Evolutionary conservation across 2,329 filamentous ascomycete genomes (phyloP).

Genomic region (Annulohypoxylon truncatum): DNA sequence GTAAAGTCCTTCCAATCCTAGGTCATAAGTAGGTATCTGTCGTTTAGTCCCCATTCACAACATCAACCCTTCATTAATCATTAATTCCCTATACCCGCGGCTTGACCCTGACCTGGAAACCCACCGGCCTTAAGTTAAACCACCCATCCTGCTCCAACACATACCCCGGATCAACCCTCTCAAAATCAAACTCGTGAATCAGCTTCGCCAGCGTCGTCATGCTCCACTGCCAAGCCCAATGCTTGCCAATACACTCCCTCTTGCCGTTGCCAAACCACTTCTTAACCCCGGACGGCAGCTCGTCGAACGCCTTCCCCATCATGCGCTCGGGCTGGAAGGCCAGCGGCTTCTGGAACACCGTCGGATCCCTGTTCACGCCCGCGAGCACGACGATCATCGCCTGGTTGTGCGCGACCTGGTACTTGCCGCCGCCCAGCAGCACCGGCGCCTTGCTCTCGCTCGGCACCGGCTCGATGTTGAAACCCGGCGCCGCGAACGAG

Average conservation of each 20-base stretch:
- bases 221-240: constrained; percentile 61
- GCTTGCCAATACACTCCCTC: constrained; percentile 63
- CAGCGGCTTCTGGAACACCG: constrained; percentile 60
- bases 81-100: constrained; percentile 45
- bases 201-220: constrained; percentile 57
- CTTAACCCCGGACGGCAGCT: constrained; percentile 58
- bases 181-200: constrained; percentile 60
- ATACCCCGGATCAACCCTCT: constrained; percentile 55
- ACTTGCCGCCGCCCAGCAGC: constrained; percentile 60
- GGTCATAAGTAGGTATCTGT: background rate
- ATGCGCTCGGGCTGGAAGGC: constrained; percentile 62
- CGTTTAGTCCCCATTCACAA: background rate
- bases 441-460: constrained; percentile 57
- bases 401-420: constrained; percentile 62
- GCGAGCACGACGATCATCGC: constrained; percentile 62
- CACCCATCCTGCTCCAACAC: constrained; percentile 60
- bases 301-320: constrained; percentile 58
- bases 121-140: constrained; percentile 64
- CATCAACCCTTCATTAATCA: background rate
- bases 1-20: background rate
- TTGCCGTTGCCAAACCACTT: constrained; percentile 66
- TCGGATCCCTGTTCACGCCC: constrained; percentile 62
- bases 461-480: constrained; percentile 64
- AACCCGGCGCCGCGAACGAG: constrained; percentile 64
- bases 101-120: constrained; percentile 58